Conservation (phyloP, 2,329 filamentous ascomycete species). For the Cladosporium sp. region DNA sequence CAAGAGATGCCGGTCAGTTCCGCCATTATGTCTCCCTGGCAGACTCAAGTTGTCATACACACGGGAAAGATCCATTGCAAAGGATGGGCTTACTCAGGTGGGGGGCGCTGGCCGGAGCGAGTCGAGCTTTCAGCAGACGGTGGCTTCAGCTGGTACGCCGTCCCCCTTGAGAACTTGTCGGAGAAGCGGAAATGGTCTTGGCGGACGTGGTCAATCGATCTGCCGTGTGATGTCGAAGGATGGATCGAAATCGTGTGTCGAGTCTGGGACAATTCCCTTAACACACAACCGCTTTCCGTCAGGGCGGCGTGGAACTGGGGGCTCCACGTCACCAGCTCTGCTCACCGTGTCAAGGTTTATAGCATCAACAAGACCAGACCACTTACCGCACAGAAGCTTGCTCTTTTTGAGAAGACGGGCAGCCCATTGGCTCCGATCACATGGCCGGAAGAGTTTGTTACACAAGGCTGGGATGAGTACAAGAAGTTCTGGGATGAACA, state of each 20-base stretch:
- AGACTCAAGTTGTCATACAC: conserved; percentile 59
- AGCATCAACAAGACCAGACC: conserved; percentile 55
- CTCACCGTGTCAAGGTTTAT: conserved; percentile 59
- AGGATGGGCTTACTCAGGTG: conserved; percentile 43
- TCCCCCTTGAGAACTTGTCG: conserved; percentile 57
- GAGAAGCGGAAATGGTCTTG: conserved; percentile 61
- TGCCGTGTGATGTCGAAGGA: conserved; percentile 53
- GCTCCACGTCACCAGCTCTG: conserved; percentile 60
- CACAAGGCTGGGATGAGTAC: too few species aligned
- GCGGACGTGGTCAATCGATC: conserved; percentile 59
- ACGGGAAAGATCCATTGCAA: conserved; percentile 54
- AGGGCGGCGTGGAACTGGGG: conserved; percentile 57
- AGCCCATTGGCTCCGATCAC: conserved; percentile 53
- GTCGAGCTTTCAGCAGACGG: conserved; percentile 63
- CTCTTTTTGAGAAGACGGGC: conserved; percentile 48
- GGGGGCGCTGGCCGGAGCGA: conserved; percentile 49
- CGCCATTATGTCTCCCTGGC: conserved; percentile 62
- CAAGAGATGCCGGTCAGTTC: conserved; percentile 69
- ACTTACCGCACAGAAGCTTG: conserved; percentile 47
- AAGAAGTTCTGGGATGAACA: too few species aligned
- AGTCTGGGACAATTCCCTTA: conserved; percentile 45
- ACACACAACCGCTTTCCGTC: conserved; percentile 43
- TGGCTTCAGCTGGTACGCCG: conserved; percentile 61
- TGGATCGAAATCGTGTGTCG: conserved; percentile 44
- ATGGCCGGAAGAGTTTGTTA: conserved; percentile 44